phyloP scores from a whole-genome alignment of 768 basidiomycete species.

The Lactarius vividus region DNA sequence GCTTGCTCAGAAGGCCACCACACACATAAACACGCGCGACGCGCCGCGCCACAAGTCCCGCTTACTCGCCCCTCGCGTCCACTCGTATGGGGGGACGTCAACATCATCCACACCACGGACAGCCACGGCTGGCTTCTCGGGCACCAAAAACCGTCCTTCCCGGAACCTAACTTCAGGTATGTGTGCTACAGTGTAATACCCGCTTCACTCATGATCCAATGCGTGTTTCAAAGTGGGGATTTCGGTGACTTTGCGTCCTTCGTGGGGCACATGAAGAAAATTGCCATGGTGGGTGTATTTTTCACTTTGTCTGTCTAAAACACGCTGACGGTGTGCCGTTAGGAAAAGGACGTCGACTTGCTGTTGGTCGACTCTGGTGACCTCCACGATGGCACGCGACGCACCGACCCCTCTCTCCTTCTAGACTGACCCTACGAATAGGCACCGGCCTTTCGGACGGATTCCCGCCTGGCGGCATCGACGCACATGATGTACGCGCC shows the following conservation, averaged over 20 bases:
- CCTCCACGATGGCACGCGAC: slow-evolving; percentile 57
- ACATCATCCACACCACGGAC: slow-evolving; percentile 85
- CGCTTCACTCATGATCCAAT: background rate
- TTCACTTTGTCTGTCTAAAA: background rate
- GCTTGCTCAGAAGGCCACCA: slow-evolving; percentile 15
- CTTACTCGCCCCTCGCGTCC: slow-evolving; percentile 59
- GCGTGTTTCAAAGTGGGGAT: slow-evolving; percentile 42
- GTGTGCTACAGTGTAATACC: slow-evolving; percentile 19
- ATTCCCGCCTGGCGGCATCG: slow-evolving; percentile 65
- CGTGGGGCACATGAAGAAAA: slow-evolving; percentile 73
- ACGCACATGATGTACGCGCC: slow-evolving; percentile 61
- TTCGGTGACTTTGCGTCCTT: slow-evolving; percentile 89
- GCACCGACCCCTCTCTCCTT: background rate
- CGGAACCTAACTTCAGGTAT: slow-evolving; percentile 73
- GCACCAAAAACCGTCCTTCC: slow-evolving; percentile 70
- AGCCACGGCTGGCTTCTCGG: slow-evolving; percentile 81
- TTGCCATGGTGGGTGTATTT: slow-evolving; percentile 50
- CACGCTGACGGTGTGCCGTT: background rate
- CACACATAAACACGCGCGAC: slow-evolving; percentile 36
- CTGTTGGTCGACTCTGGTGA: slow-evolving; percentile 83
- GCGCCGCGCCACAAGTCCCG: slow-evolving; percentile 41
- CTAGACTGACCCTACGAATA: slow-evolving; percentile 31
- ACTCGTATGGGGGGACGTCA: slow-evolving; percentile 86
- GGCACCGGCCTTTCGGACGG: slow-evolving; percentile 82
- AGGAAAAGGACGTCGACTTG: slow-evolving; percentile 72